A percentile compares a stretch with the other conserved stretches of the same genome.
Conservation (phyloP, 2,329 filamentous ascomycete species). For the Furcasterigmium sp. region DNA sequence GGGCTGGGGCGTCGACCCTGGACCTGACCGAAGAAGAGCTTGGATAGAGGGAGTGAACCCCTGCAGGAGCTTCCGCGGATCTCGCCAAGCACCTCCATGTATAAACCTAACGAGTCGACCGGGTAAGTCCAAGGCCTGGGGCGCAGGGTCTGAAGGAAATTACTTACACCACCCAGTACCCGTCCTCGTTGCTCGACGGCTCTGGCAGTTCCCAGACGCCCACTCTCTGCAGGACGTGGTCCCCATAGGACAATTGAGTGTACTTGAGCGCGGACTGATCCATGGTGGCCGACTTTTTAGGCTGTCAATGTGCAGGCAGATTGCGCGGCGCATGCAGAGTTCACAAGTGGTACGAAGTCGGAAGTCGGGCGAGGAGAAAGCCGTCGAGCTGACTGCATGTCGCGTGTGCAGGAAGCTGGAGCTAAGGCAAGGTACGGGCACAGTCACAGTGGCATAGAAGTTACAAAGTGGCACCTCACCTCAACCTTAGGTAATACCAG, state of each 20-base stretch:
- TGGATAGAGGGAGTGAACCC: slow-evolving; percentile 40
- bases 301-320: not conserved
- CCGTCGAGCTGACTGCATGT: no score
- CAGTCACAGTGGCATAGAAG: no score
- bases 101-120: slow-evolving; percentile 41
- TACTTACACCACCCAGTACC: slow-evolving; percentile 32
- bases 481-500: no score
- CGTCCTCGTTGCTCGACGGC: slow-evolving; percentile 9
- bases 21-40: slow-evolving; percentile 27
- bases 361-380: no score
- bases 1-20: slow-evolving; percentile 6
- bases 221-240: slow-evolving; percentile 37
- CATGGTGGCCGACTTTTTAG: not conserved
- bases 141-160: no score
- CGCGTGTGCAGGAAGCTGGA: no score
- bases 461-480: no score
- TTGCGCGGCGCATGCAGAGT: no score
- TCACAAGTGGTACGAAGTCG: no score
- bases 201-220: slow-evolving; percentile 35
- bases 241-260: slow-evolving; percentile 28
- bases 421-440: no score
- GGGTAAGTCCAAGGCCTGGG: no score
- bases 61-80: slow-evolving; percentile 43
- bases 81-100: slow-evolving; percentile 61
- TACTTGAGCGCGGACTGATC: slow-evolving; percentile 19